Base-by-base conservation (phyloP, 441 rosid species). In the Populus hybrid region DNA sequence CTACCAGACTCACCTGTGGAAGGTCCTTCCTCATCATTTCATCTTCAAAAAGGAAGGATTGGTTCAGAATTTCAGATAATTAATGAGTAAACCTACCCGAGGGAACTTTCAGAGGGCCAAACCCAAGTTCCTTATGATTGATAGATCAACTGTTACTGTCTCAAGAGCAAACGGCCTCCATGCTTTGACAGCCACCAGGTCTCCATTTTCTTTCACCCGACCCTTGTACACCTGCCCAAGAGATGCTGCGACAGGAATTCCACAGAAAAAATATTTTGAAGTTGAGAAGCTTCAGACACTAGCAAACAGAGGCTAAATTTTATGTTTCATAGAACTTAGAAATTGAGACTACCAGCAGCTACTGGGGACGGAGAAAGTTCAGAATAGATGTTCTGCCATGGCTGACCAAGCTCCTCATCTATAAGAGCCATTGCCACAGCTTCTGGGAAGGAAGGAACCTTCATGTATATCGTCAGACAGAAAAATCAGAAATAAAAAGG, bases 371-470 rank as follows among this genome's bases (percentile, higher is more conserved):
- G 75, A 73, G 99, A 93, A 70, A 92, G 95, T 83, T 92, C 98
- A 14, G 97, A 93, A 84, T 95, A 95, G 73, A 91, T 42, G 16
- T 93, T 86, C 2, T 86, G 85, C 98, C 98, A 95, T 68, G 97
- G 96, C 83, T 79, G 91, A 74, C 98, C 98, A 80, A 95, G 97
- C 87, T 93, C 98, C 89, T 95, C 95, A 81, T 91, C 90, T 21
- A 95, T 82, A 79, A 95, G 94, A 77, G 98, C 97, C 99, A 95
- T 93, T 66, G 98, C 99, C 38, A 95, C 83, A 87, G 91, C 97
- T 83, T 91, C 99, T 69, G 99, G 99, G 87, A 86, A 95, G 81
- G 99, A 95, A 86, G 99, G 98, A 78, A 95, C 99, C 99, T 95
- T 86, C 84, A 84, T 79, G 0, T 38, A 83, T 63, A 81, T 74